Evolutionary conservation across 768 basidiomycete genomes (phyloP), one percentile per base, ranked within the genome.

Genomic region (Tremella mesenterica): DNA sequence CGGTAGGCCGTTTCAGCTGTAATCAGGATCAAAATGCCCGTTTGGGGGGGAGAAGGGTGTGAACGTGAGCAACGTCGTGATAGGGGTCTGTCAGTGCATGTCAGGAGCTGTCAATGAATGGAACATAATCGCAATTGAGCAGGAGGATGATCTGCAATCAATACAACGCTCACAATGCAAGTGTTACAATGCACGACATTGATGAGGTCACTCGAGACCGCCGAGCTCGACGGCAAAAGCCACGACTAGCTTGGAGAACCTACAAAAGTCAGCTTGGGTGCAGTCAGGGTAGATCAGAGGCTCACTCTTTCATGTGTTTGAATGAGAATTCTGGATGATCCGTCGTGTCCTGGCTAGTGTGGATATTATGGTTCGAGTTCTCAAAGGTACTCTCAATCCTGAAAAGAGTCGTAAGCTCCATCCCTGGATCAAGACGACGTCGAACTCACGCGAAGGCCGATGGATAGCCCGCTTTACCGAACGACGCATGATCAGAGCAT

Each of bases 271-370:
- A 53, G 39, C 9, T 21, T 21, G n/a, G 27, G 28, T 14, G 9
- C 39, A 26, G 7, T 16, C 34, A 27, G 21, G 3, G 26, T 1
- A 13, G 26, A 14, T 28, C 10, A 44, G 4, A 25, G 12, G 64
- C 71, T 60, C 57, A 72, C 74, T 73, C 82, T 74, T 76, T 81
- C 86, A 92, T 88, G 71, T 96, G 91, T 4, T 76, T 73, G 71
- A 93, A 96, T 67, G 84, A 86, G 75, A 95, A 95, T 72, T 93
- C 91, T 20, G 81, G 76, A 10, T 88, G 68, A 20, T 92, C 86
- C 52, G 86, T 85, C 48, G 85, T 85, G 70, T 96, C 91, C 33
- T 80, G 81, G 28, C 76, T 65, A 8, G 82, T 81, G 73, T 96
- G 91, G 48, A 95, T 91, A 71, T 88, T 79, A 71, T 81, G 77